Base-by-base conservation (phyloP, 1,284 basidiomycete genomes). In the Marasmius oreades region DNA sequence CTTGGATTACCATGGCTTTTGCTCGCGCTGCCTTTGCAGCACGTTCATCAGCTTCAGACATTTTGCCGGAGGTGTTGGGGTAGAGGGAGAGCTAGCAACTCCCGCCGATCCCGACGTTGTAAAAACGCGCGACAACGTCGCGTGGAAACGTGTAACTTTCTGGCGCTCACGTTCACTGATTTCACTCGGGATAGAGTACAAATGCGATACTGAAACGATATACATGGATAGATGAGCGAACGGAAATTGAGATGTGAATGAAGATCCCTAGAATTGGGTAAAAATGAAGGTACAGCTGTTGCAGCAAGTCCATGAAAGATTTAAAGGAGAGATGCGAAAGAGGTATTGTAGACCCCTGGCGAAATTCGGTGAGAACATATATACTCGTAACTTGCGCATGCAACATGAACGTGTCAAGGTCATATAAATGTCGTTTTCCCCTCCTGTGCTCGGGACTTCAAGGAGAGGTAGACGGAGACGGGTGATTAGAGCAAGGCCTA, bases 21-120 rank as follows among this genome's bases (percentile, higher is more conserved):
- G 87, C 90, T 61, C 90, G 81, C 2, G 90, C 90, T 59, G 89
- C 82, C 70, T 87, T 91, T 10, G 83, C 83, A 56, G 88, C 87
- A 58, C 90, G 81, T 60, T 92, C 90, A 56, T 86, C 28, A 31
- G 28, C 85, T 64, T 90, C 89, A 28, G 82, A 77, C 76, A 80
- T 76, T 58, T 58, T 67, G 58, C 63, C 55, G 51, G 23, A 45
- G 53, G 47, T 12, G 47, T 20, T 52, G 5, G 47, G 31, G 42
- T 43, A 24, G 20, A 20, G 20, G 7, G 39, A 42, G 39, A n/a
- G 10, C 20, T 16, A 42, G 39, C 16, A 12, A 43, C 28, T 11
- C 28, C 10, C 5, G 33, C 31, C 11, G 16, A 42, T 20, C 11
- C 14, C 39, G 23, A 31, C 24, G 43, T 53, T 20, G 34, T 42